These are phyloP conservation scores for Linum lewisii DNA, from an alignment of 345 rosid genomes.

Conservation along the genomic window DNA sequence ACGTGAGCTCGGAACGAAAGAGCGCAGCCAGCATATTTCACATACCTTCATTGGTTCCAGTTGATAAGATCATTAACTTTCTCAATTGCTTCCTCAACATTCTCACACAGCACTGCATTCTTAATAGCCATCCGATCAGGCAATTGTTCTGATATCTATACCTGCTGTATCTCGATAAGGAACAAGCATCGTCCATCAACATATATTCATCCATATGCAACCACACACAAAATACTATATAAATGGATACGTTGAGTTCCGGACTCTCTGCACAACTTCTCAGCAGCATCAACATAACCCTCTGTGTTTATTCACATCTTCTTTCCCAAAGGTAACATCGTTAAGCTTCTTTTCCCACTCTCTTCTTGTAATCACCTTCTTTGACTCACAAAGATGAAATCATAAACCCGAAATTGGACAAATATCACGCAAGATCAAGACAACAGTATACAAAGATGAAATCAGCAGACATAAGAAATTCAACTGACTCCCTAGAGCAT, in stretches of 20 bases:
- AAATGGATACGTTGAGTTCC: slow-evolving; percentile 83
- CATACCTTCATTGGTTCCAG: too few species aligned
- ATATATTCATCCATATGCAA: not conserved
- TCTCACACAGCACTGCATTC: slow-evolving; percentile 89
- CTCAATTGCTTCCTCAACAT: slow-evolving; percentile 95
- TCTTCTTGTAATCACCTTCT: slow-evolving; percentile 62
- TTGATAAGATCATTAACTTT: slow-evolving; percentile 92
- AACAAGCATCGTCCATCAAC: slow-evolving; percentile 15
- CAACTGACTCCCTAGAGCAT: too few species aligned
- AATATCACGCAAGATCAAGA: too few species aligned
- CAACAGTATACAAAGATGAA: too few species aligned
- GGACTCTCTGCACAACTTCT: slow-evolving; percentile 78
- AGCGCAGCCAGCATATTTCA: too few species aligned
- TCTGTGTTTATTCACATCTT: slow-evolving; percentile 92
- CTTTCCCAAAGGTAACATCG: slow-evolving; percentile 77
- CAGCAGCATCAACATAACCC: slow-evolving; percentile 94
- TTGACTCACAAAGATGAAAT: slow-evolving; percentile 30
- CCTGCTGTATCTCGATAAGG: slow-evolving; percentile 72
- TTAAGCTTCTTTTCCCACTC: slow-evolving; percentile 96
- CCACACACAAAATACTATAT: not conserved
- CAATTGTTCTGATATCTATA: slow-evolving; percentile 84
- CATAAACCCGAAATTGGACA: too few species aligned
- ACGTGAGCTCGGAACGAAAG: too few species aligned
- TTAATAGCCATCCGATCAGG: slow-evolving; percentile 96
- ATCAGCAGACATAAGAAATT: too few species aligned